A percentile compares a stretch with the other conserved stretches of the same genome.
Evolutionary conservation across 768 basidiomycete species (phyloP).

Genomic region (Lactarius tabidus): DNA sequence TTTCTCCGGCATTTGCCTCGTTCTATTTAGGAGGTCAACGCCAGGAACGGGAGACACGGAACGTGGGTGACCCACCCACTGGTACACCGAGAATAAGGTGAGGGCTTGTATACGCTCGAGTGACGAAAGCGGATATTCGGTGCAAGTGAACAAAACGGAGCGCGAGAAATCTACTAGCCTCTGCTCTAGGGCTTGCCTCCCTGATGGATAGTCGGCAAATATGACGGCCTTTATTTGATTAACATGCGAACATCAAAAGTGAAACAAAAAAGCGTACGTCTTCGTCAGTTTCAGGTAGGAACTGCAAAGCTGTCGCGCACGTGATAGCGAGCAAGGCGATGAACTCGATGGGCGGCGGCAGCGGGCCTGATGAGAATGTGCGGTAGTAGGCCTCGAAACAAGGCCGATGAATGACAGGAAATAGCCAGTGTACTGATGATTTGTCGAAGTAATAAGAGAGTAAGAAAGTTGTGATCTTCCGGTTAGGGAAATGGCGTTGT

Average conservation of each 20-base stretch:
- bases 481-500: constrained; percentile 26
- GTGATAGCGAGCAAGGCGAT: constrained; percentile 27
- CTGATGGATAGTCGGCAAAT: constrained; percentile 26
- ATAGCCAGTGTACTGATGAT: constrained; percentile 27
- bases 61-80: constrained; percentile 19
- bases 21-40: constrained; percentile 9
- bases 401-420: constrained; percentile 27
- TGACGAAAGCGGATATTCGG: constrained; percentile 20
- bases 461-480: constrained; percentile 25
- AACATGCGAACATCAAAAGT: background rate
- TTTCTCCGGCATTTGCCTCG: constrained; percentile 17
- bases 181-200: constrained; percentile 25
- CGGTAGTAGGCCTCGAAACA: constrained; percentile 27
- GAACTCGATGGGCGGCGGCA: constrained; percentile 26
- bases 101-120: constrained; percentile 28
- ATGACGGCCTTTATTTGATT: constrained; percentile 9
- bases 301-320: constrained; percentile 28
- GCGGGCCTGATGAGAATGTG: constrained; percentile 18
- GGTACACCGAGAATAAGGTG: constrained; percentile 23
- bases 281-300: constrained; percentile 26
- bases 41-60: no score
- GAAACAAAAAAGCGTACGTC: constrained; percentile 18
- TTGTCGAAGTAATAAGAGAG: constrained; percentile 27
- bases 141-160: constrained; percentile 20
- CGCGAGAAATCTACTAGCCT: constrained; percentile 25